Evolutionary conservation across 2,329 filamentous ascomycete species (phyloP), one percentile per base, ranked within the genome.

Genomic region (Leptodontidium sp.): DNA sequence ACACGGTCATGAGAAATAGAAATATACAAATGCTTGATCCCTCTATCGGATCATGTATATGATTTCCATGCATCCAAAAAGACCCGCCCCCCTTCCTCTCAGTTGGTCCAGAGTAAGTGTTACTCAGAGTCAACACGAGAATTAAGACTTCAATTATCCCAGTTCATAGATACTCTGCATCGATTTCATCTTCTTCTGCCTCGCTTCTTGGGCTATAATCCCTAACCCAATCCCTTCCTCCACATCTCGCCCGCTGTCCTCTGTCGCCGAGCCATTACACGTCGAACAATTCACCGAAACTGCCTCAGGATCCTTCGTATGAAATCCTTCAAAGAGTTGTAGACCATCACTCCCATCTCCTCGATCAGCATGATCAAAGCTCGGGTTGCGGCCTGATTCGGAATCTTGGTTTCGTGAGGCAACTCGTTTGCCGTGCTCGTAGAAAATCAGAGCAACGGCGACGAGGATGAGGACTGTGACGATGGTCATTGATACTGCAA

Each of bases 131-230:
- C 32, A 9, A 40, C 9, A 40, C 11, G 38, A 40, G 2, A 6
- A 4, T 12, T 40, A 7, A 12, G 11, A 11, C 8, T 12, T 40
- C 5, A 9, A 7, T 40, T 40, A 40, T 40, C 52, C 29, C n/a
- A 55, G 52, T 15, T 55, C 52, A 8, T 55, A 55, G 29, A 55
- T n/a, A 35, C 52, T 55, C 52, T n/a, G 52, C 52, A 55, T n/a
- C 15, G 52, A 55, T 35, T 35, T 55, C 1, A 55, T 17, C 15
- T 55, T 55, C 52, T 55, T 32, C 52, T 12, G 32, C 52, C 52
- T 35, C 52, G 29, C 52, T 12, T 55, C 52, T 12, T 55, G 52
- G 12, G 26, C 11, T 3, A 35, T 15, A 35, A 55, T 55, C 2
- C 52, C 52, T 4, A 55, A 9, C 15, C 52, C 52, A n/a, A 55